Evolutionary conservation across 768 basidiomycete species (phyloP), one percentile per base, ranked within the genome.

Genomic region (Hypholoma sublateritium): DNA sequence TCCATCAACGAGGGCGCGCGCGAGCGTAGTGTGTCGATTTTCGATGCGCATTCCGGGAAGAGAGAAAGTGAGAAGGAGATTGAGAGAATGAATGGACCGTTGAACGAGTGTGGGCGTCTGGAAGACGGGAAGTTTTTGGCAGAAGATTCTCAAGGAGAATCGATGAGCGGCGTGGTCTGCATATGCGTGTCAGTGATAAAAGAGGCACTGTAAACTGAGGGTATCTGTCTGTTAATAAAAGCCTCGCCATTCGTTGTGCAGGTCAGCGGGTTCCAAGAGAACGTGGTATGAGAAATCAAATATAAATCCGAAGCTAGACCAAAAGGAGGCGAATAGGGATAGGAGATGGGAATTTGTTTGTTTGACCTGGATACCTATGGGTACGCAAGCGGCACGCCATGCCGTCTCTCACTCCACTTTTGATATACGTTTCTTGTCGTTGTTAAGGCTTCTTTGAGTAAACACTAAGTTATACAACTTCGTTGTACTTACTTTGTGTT

Each of bases 61-160:
- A 34, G 32, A 21, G 42, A 11, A 16, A 25, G n/a, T 16, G 8
- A 45, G 42, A 34, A 43, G 5, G 41, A 45, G 43, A 45, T 14
- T 17, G 19, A 19, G 17, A 21, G 19, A 41, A 41, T 41, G 46
- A 44, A 47, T 13, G 14, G 19, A 25, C 46, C 13, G 22, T 24
- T 52, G 51, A 53, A 53, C 19, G 53, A 53, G 53, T 53, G 53
- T 53, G 53, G 53, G 43, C 43, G 53, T 53, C 53, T 53, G 25
- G 44, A 35, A 53, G 53, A 53, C 53, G 53, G 21, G 5, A 25
- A 43, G 43, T 14, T 46, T 53, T 53, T 41, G 53, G 51, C n/a
- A 16, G 32, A 45, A 35, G 53, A 46, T 44, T 53, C 53, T 53
- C 53, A 53, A 45, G 43, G 53, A 46, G 42, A 24, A 47, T 25